Evolutionary conservation across 352 stramenopile species (phyloP).

Genomic region (Pythium aquatile): DNA sequence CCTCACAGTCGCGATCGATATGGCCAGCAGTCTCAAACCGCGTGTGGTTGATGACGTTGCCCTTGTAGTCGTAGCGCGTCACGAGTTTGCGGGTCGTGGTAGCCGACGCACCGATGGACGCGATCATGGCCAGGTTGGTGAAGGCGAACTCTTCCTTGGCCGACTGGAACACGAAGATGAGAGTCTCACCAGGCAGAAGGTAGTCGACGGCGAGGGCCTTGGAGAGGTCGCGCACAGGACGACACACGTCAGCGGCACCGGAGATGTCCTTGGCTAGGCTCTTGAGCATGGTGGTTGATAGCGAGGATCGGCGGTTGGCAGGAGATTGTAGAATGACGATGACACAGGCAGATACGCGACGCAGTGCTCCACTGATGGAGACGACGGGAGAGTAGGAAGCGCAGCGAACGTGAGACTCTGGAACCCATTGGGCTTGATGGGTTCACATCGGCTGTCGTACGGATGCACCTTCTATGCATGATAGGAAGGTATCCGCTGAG

Average conservation of each 20-base stretch:
- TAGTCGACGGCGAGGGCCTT: conserved; percentile 43
- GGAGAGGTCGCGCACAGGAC: conserved; percentile 37
- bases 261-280: conserved; percentile 22
- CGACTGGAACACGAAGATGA: conserved; percentile 53
- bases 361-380: no score
- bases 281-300: conserved; percentile 21
- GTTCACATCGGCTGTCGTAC: no score
- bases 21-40: conserved; percentile 51
- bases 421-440: no score
- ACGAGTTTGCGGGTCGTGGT: conserved; percentile 54
- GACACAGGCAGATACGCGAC: background rate
- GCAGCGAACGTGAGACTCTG: no score
- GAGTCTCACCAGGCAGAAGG: conserved; percentile 47
- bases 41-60: conserved; percentile 30
- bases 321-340: conserved; percentile 15
- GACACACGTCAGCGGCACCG: conserved; percentile 25
- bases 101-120: conserved; percentile 33
- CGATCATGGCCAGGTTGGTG: conserved; percentile 58
- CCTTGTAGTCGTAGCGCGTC: conserved; percentile 43
- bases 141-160: conserved; percentile 63
- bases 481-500: no score
- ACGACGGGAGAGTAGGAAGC: no score
- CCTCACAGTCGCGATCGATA: conserved; percentile 55
- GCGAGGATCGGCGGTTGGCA: background rate
- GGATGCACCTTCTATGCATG: no score